Evolutionary conservation across 192 early-diverging fungal genomes (phyloP).

Genomic region (Linnemannia zychae): DNA sequence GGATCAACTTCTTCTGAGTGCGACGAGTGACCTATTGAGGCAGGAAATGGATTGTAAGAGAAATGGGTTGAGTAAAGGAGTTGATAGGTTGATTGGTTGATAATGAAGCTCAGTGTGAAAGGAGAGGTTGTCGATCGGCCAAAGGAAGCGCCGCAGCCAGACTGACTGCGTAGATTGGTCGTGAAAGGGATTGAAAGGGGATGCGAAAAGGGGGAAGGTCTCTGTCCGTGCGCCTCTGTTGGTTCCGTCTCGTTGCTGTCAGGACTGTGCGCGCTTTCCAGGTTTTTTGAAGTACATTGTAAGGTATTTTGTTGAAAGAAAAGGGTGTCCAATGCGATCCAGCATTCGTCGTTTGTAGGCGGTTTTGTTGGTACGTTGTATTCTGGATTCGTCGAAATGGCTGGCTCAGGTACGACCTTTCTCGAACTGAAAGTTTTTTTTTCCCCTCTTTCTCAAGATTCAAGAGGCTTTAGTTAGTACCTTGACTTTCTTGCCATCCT

Average conservation of each 20-base stretch:
- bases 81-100: not conserved
- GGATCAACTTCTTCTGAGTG: constrained; percentile 84
- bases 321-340: not conserved
- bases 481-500: constrained; percentile 94
- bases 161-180: not conserved
- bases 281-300: not conserved
- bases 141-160: not conserved
- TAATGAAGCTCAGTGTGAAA: not conserved
- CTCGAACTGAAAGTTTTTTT: not conserved
- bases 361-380: not conserved
- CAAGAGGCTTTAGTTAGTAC: constrained; percentile 48
- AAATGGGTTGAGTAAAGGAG: not conserved
- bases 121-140: not conserved
- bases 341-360: not conserved
- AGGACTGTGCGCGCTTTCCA: constrained; percentile 2
- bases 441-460: constrained; percentile 9
- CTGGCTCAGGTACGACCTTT: not conserved
- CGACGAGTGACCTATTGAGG: constrained; percentile 76
- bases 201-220: not conserved
- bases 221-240: not conserved
- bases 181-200: not conserved
- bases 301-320: not conserved
- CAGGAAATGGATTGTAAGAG: not conserved
- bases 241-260: not conserved
- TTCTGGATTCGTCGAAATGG: not conserved